phyloP scores from a whole-genome alignment of 148 eudicot species.

The Silene uniflora region DNA sequence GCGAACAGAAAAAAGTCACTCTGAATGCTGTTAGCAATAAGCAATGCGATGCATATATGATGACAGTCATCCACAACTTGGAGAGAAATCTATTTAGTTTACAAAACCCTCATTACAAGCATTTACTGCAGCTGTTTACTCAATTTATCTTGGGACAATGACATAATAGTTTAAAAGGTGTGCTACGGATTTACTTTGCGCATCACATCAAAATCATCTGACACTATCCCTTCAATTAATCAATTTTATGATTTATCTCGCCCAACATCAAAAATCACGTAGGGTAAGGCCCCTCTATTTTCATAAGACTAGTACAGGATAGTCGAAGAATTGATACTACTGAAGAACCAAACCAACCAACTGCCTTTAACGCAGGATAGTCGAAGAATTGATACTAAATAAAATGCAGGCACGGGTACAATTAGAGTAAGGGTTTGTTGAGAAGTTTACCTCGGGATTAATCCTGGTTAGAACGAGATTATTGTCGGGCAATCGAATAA shows the following conservation, averaged over 20 bases:
- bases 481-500: constrained; percentile 71
- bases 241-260: too few relatives aligned
- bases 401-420: too few relatives aligned
- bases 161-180: background rate
- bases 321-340: too few relatives aligned
- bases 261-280: background rate
- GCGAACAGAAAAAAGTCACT: constrained; percentile 22
- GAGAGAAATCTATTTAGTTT: background rate
- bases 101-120: background rate
- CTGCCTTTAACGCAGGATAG: too few relatives aligned
- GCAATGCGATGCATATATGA: background rate
- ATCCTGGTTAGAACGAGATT: constrained; percentile 84
- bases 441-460: constrained; percentile 74
- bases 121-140: constrained; percentile 1
- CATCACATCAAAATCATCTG: background rate
- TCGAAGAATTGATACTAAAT: too few relatives aligned
- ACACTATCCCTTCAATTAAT: background rate
- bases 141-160: background rate
- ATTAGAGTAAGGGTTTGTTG: background rate
- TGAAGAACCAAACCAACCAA: too few relatives aligned
- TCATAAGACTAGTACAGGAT: too few relatives aligned
- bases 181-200: background rate
- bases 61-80: constrained; percentile 5
- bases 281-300: too few relatives aligned
- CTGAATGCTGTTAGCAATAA: background rate